A percentile compares a stretch with the other conserved stretches of the same genome.
These are phyloP conservation scores for Rhizophagus sp. DNA, from an alignment of 192 early-diverging fungal species.

Conservation along the genomic window DNA sequence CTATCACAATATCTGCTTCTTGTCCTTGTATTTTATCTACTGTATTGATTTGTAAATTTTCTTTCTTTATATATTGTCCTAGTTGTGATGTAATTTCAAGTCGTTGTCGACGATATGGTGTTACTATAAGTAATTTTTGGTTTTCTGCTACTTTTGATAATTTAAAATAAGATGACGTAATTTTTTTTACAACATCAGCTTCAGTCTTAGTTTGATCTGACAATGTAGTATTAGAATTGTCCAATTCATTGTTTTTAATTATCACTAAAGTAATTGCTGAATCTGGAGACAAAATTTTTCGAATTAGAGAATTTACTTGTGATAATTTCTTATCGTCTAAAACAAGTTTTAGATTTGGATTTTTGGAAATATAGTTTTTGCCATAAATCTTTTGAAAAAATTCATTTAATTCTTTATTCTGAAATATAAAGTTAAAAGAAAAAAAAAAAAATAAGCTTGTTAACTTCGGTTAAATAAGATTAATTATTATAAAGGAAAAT, in stretches of 20 bases:
- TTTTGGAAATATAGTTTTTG: slow-evolving; percentile 31
- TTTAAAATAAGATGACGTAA: slow-evolving; percentile 38
- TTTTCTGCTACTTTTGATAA: background rate
- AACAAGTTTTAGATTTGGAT: slow-evolving; percentile 20
- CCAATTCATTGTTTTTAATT: slow-evolving; percentile 23
- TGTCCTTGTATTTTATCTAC: slow-evolving; percentile 58
- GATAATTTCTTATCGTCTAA: background rate
- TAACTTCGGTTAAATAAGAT: too few relatives aligned
- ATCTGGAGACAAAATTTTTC: slow-evolving; percentile 36
- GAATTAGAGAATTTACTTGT: slow-evolving; percentile 31
- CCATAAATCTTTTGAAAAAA: slow-evolving; percentile 56
- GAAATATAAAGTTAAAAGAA: background rate
- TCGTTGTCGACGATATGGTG: slow-evolving; percentile 50
- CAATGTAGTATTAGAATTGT: background rate
- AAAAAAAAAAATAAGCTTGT: background rate
- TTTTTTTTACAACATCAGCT: slow-evolving; percentile 38
- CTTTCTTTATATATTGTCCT: slow-evolving; percentile 1
- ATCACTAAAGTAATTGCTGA: slow-evolving; percentile 39
- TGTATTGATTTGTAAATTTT: slow-evolving; percentile 45
- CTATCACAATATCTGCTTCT: slow-evolving; percentile 63
- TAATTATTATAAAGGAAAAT: too few relatives aligned
- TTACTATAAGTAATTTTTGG: slow-evolving; percentile 40
- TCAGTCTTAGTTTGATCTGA: slow-evolving; percentile 32
- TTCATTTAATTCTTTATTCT: slow-evolving; percentile 49
- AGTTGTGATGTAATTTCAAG: slow-evolving; percentile 33